Percentiles rank a stretch among this genome's conserved stretches.
These are phyloP conservation scores for Diaporthe citri DNA, from an alignment of 2,329 filamentous ascomycete species.

Conservation along the genomic window DNA sequence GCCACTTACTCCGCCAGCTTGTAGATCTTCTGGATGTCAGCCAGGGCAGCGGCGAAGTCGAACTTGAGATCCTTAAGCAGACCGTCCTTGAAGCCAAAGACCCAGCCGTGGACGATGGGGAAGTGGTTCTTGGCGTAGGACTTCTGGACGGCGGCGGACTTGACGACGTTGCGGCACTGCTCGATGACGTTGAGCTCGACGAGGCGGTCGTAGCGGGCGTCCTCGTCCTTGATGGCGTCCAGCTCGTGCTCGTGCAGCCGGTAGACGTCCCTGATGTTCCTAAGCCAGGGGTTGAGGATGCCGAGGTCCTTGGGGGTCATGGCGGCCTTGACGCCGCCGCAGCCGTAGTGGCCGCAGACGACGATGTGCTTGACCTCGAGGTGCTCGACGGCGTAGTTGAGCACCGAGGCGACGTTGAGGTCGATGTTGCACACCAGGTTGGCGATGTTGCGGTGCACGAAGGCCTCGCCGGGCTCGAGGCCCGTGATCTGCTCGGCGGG, in stretches of 20 bases:
- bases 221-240: conserved; percentile 70
- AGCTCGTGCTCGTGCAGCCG: conserved; percentile 78
- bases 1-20: conserved; percentile 53
- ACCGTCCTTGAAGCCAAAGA: conserved; percentile 77
- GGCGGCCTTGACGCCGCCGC: conserved; percentile 81
- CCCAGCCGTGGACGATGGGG: conserved; percentile 80
- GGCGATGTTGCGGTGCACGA: conserved; percentile 95
- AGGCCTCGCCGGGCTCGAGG: conserved; percentile 88
- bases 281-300: conserved; percentile 79
- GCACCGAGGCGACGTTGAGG: conserved; percentile 83
- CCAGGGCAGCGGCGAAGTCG: conserved; percentile 64
- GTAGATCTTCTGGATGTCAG: conserved; percentile 71
- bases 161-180: conserved; percentile 82
- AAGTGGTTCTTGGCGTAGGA: conserved; percentile 72
- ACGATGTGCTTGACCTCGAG: conserved; percentile 86
- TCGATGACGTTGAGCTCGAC: conserved; percentile 87
- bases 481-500: conserved; percentile 91
- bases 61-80: conserved; percentile 72
- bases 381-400: conserved; percentile 87
- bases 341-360: conserved; percentile 84
- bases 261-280: conserved; percentile 82
- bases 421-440: conserved; percentile 87
- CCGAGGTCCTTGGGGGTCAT: conserved; percentile 79
- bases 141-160: conserved; percentile 85
- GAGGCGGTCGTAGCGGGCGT: conserved; percentile 75